phyloP scores from a whole-genome alignment of 352 stramenopile genomes.

The Globisporangium radiosum region DNA sequence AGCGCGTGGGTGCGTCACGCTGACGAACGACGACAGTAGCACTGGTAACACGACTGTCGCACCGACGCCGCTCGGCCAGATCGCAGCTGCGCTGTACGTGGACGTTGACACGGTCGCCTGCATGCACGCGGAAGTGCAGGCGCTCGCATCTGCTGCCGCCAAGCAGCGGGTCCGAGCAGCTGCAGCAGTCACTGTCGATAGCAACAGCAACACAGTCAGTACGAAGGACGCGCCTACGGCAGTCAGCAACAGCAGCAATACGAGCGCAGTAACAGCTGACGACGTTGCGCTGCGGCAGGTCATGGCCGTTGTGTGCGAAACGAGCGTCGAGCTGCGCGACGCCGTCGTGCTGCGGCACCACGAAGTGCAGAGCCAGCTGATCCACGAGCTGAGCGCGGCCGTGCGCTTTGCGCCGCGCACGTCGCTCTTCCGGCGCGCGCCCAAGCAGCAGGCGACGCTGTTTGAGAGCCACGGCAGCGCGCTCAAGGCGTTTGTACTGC shows the following conservation, averaged over 20 bases:
- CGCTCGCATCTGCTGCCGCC: constrained; percentile 10
- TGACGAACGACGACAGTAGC: constrained; percentile 22
- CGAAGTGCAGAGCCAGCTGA: constrained; percentile 88
- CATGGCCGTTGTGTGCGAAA: constrained; percentile 55
- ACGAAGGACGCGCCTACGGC: too few species aligned
- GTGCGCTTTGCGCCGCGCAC: constrained; percentile 58
- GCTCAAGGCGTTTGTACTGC: constrained; percentile 84
- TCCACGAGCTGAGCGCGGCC: constrained; percentile 42
- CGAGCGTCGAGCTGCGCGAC: constrained; percentile 91
- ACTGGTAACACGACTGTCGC: constrained; percentile 30
- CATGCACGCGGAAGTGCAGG: constrained; percentile 43
- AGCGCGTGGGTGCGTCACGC: constrained; percentile 77
- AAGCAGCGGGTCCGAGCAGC: constrained; percentile 3
- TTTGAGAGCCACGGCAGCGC: constrained; percentile 74
- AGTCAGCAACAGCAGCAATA: too few species aligned
- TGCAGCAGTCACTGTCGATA: too few species aligned
- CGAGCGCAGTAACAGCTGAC: constrained; percentile 1
- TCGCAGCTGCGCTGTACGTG: constrained; percentile 96
- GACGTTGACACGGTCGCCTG: constrained; percentile 84
- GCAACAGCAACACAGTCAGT: too few species aligned
- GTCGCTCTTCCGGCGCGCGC: constrained; percentile 31
- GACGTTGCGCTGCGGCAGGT: constrained; percentile 20
- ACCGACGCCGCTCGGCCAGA: constrained; percentile 87
- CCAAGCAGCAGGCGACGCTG: constrained; percentile 50
- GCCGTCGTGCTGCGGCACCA: constrained; percentile 95